Evolutionary conservation across 2,329 filamentous ascomycete genomes (phyloP).

Genomic region (Fusarium irregulare): DNA sequence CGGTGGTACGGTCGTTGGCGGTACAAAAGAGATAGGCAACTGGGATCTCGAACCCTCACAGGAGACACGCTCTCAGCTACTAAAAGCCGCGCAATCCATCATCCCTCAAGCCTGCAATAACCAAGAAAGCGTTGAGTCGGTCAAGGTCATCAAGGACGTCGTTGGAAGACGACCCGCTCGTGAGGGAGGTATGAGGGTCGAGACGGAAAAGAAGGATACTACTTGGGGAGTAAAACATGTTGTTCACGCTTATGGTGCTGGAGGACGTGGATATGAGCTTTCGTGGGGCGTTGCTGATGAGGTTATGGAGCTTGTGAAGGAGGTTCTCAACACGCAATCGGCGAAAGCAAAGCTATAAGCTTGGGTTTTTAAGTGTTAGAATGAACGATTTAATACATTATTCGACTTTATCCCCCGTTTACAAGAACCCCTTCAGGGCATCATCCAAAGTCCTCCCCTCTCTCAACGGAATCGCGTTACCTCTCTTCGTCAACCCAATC

Average conservation of each 20-base stretch:
- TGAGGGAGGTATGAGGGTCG: slow-evolving; percentile 59
- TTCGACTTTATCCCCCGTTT: too few relatives aligned
- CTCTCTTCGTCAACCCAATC: slow-evolving; percentile 45
- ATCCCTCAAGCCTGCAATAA: slow-evolving; percentile 23
- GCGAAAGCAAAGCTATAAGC: slow-evolving; percentile 19
- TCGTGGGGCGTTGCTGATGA: slow-evolving; percentile 69
- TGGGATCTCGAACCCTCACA: slow-evolving; percentile 63
- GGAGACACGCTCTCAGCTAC: slow-evolving; percentile 55
- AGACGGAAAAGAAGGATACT: slow-evolving; percentile 34
- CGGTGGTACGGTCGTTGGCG: slow-evolving; percentile 74
- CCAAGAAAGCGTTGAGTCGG: background rate
- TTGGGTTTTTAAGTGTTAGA: too few relatives aligned
- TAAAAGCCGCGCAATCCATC: slow-evolving; percentile 25
- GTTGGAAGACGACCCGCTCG: slow-evolving; percentile 60
- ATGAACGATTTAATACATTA: too few relatives aligned
- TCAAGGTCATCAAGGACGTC: slow-evolving; percentile 56
- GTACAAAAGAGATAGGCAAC: slow-evolving; percentile 70
- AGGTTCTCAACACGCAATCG: slow-evolving; percentile 2
- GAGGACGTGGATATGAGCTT: slow-evolving; percentile 70
- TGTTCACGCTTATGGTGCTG: slow-evolving; percentile 70
- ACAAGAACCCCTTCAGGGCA: background rate
- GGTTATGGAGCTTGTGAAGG: slow-evolving; percentile 47
- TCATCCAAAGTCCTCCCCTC: slow-evolving; percentile 11
- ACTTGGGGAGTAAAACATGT: slow-evolving; percentile 41
- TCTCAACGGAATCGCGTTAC: slow-evolving; percentile 29